Conservation (phyloP, 228 moss, liverwort and hornwort genomes). For the Sphagnum magellanicum region DNA sequence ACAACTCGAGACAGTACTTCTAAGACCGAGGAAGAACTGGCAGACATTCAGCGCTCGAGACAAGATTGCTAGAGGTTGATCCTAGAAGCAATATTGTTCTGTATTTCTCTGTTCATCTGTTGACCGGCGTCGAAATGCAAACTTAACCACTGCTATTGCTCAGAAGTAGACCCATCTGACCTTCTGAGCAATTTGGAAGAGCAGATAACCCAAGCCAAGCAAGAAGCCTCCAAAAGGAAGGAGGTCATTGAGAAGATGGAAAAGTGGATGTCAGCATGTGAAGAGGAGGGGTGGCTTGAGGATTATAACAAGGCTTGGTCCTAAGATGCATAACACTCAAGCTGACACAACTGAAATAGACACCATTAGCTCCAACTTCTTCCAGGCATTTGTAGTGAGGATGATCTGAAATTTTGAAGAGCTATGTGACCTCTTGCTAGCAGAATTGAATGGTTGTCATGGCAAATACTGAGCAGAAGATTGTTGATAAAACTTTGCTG, state of each 20-base stretch:
- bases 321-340: no score
- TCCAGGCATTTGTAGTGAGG: no score
- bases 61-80: slow-evolving; percentile 44
- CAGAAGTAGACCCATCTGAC: slow-evolving; percentile 66
- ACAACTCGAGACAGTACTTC: slow-evolving; percentile 1
- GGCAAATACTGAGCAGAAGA: no score
- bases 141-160: no score
- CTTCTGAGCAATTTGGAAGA: slow-evolving; percentile 85
- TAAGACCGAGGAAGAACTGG: slow-evolving; percentile 13
- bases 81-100: slow-evolving; percentile 9
- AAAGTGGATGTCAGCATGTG: slow-evolving; percentile 95
- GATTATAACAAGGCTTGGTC: slow-evolving; percentile 84
- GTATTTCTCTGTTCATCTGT: no score
- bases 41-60: slow-evolving; percentile 22
- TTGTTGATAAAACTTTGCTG: no score
- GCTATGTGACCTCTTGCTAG: no score
- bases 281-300: slow-evolving; percentile 99
- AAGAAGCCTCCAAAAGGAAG: slow-evolving; percentile 84
- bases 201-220: slow-evolving; percentile 75
- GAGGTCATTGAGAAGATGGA: slow-evolving; percentile 97
- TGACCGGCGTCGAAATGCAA: no score
- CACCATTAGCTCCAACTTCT: no score
- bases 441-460: no score
- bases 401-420: no score
- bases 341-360: no score